phyloP scores from a whole-genome alignment of 257 asterid genomes.

The Apocynum venetum region DNA sequence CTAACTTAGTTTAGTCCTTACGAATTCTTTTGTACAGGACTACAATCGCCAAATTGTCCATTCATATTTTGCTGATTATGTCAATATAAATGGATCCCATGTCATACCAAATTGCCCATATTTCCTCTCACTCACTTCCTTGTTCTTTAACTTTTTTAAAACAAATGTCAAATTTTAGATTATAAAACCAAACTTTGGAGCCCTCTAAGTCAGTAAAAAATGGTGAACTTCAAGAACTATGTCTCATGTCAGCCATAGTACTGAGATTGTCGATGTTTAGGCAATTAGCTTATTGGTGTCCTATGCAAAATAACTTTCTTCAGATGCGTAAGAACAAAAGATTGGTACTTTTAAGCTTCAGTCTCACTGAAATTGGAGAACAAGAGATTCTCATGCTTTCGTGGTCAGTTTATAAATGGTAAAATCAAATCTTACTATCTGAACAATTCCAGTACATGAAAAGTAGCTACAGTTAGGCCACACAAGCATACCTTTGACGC shows the following conservation, averaged over 20 bases:
- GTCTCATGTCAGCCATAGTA: not conserved
- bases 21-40: too few relatives aligned
- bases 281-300: not conserved
- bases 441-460: not conserved
- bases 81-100: too few relatives aligned
- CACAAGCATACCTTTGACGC: constrained; percentile 59
- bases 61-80: too few relatives aligned
- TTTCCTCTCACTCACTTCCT: not conserved
- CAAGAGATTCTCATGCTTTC: not conserved
- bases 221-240: not conserved
- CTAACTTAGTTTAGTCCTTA: too few relatives aligned
- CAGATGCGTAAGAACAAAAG: not conserved
- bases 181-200: not conserved
- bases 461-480: not conserved
- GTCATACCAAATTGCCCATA: too few relatives aligned
- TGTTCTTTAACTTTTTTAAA: not conserved
- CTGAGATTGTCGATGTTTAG: not conserved
- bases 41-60: too few relatives aligned
- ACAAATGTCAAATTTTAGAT: not conserved
- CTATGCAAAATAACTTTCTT: not conserved
- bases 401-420: not conserved
- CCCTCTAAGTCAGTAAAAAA: not conserved
- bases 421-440: not conserved
- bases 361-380: not conserved
- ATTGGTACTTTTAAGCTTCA: not conserved